A percentile compares a stretch with the other conserved stretches of the same genome.
Conservation (phyloP, 768 basidiomycete genomes). For the Termitomyces sp. region DNA sequence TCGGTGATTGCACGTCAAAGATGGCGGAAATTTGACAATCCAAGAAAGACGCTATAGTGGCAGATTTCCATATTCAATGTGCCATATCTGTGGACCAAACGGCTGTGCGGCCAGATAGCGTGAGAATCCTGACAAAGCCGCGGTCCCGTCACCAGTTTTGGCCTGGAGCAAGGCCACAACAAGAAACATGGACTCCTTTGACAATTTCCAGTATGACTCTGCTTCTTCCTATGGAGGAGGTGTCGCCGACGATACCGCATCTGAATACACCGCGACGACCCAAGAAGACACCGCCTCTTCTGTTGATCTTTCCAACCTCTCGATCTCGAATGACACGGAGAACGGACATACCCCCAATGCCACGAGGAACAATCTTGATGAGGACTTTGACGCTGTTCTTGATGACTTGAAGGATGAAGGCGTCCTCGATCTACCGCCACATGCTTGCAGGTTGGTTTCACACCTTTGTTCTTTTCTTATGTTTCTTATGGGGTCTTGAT, state of each 20-base stretch:
- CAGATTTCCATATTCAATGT: neutral
- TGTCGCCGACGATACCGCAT: constrained; percentile 74
- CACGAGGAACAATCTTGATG: constrained; percentile 44
- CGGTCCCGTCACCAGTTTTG: neutral
- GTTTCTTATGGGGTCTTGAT: constrained; percentile 8
- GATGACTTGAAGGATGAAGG: constrained; percentile 85
- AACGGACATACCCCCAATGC: constrained; percentile 33
- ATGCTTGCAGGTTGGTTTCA: constrained; percentile 84
- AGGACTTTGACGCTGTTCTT: constrained; percentile 85
- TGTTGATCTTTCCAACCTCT: constrained; percentile 63
- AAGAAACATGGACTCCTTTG: constrained; percentile 68
- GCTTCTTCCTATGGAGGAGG: constrained; percentile 77
- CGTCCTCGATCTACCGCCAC: constrained; percentile 75
- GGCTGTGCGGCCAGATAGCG: no score
- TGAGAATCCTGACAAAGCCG: constrained; percentile 6
- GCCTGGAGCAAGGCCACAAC: constrained; percentile 11
- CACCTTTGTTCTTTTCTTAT: constrained; percentile 4
- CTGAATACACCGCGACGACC: constrained; percentile 73
- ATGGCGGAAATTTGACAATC: neutral
- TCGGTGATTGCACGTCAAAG: neutral
- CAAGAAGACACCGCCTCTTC: constrained; percentile 44
- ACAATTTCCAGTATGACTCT: constrained; percentile 82
- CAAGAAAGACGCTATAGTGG: neutral
- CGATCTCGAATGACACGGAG: constrained; percentile 50
- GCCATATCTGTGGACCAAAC: neutral